These are phyloP conservation scores for Flagelloscypha sp. DNA, from an alignment of 768 basidiomycete genomes.

Conservation along the genomic window DNA sequence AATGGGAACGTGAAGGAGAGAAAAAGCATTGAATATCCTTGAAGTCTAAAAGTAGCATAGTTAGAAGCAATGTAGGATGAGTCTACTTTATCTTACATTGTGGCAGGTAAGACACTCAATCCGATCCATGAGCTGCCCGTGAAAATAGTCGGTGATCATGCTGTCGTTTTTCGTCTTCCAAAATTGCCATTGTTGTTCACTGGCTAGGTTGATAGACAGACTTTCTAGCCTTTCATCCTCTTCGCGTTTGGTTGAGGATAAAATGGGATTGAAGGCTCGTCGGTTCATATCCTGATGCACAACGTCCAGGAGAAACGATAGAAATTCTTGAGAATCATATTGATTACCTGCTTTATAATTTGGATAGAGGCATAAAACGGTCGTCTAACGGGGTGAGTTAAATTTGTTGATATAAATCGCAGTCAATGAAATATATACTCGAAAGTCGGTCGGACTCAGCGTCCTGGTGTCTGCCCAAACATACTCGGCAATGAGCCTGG, in stretches of 20 bases:
- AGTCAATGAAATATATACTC: neutral
- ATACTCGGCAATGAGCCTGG: conserved; percentile 55
- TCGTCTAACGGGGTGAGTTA: conserved; percentile 52
- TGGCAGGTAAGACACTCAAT: conserved; percentile 64
- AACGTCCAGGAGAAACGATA: conserved; percentile 63
- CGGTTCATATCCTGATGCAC: conserved; percentile 56
- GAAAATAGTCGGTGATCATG: conserved; percentile 69
- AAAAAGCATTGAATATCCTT: conserved; percentile 69
- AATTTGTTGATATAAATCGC: conserved; percentile 46
- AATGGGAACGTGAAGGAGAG: conserved; percentile 72
- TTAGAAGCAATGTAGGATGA: too few species aligned
- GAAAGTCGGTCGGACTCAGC: conserved; percentile 13
- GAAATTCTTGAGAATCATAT: conserved; percentile 73
- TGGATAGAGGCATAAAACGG: too few species aligned
- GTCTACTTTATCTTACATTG: conserved; percentile 39
- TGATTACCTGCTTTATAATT: too few species aligned
- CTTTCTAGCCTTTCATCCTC: conserved; percentile 61
- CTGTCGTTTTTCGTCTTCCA: conserved; percentile 67
- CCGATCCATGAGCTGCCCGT: conserved; percentile 66
- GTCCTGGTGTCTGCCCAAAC: too few species aligned
- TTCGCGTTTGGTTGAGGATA: conserved; percentile 49
- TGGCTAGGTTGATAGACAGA: conserved; percentile 58
- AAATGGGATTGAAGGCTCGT: too few species aligned
- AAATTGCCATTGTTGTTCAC: conserved; percentile 65
- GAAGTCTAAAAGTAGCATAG: too few species aligned